phyloP scores from a whole-genome alignment of 495 filamentous ascomycete species.

The Parachaetomium inaequale region DNA sequence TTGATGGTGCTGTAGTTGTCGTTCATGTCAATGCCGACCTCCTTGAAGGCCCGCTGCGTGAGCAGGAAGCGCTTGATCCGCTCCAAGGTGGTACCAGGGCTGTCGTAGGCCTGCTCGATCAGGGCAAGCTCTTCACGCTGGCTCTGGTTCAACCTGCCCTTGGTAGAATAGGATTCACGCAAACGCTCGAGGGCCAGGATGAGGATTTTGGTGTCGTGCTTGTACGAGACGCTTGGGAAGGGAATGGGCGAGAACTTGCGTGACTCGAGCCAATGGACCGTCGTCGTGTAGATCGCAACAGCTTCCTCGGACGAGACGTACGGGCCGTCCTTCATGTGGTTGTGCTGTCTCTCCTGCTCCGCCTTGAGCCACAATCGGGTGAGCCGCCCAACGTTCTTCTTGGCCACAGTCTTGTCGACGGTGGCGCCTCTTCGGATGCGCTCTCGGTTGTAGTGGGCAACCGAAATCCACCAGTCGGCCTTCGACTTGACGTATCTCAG shows the following conservation, averaged over 20 bases:
- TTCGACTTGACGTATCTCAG: conserved; percentile 98
- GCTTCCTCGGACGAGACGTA: conserved; percentile 98
- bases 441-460: conserved; percentile 97
- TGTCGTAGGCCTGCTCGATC: conserved; percentile 98
- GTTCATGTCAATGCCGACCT: conserved; percentile 99
- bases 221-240: conserved; percentile 98
- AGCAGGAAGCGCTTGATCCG: conserved; percentile 97
- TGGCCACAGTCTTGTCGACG: conserved; percentile 97
- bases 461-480: conserved; percentile 99
- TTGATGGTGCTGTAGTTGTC: conserved; percentile 99
- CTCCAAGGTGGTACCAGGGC: conserved; percentile 91
- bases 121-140: conserved; percentile 95
- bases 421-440: conserved; percentile 93
- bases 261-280: conserved; percentile 98
- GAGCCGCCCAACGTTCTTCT: conserved; percentile 96
- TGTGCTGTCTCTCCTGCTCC: conserved; percentile 97
- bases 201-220: conserved; percentile 98
- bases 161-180: conserved; percentile 95
- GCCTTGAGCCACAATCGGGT: conserved; percentile 97
- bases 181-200: conserved; percentile 94
- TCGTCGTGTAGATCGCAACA: conserved; percentile 97
- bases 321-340: conserved; percentile 98
- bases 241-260: conserved; percentile 98
- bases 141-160: conserved; percentile 94
- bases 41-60: conserved; percentile 97